Conservation (phyloP, 1,284 basidiomycete genomes). For the Sanghuangporus sanghuang region DNA sequence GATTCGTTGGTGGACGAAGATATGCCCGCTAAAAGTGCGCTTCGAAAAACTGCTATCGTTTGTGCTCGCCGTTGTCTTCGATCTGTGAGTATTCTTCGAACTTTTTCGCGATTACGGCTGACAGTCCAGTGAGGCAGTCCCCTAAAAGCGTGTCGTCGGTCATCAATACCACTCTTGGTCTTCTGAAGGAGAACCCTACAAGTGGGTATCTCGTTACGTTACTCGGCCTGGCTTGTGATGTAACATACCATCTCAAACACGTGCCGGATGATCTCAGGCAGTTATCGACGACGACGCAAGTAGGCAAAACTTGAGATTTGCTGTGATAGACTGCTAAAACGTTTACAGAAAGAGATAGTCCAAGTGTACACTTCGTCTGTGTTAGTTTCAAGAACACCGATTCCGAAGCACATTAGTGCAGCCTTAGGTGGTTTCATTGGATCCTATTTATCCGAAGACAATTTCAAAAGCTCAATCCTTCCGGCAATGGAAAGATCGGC, state of each 20-base stretch:
- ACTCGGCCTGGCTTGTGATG: conserved; percentile 56
- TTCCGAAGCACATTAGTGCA: conserved; percentile 47
- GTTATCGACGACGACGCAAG: conserved; percentile 42
- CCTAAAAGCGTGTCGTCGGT: conserved; percentile 37
- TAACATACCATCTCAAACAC: conserved; percentile 55
- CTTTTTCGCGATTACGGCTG: conserved; percentile 14
- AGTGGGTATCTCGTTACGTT: conserved; percentile 48
- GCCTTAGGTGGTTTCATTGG: conserved; percentile 59
- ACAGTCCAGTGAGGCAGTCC: conserved; percentile 3
- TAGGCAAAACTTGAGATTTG: conserved; percentile 20
- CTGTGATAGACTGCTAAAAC: not conserved
- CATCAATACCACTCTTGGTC: conserved; percentile 44
- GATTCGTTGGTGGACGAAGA: conserved; percentile 52
- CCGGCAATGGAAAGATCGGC: conserved; percentile 71
- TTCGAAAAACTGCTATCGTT: conserved; percentile 55
- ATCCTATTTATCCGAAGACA: conserved; percentile 42
- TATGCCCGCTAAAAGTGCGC: conserved; percentile 47
- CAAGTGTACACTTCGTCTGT: conserved; percentile 46
- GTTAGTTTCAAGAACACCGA: conserved; percentile 51
- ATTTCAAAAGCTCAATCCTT: conserved; percentile 48
- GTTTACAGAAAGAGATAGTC: conserved; percentile 46
- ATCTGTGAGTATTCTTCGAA: conserved; percentile 36
- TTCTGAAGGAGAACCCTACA: conserved; percentile 43
- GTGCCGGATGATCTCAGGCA: conserved; percentile 29
- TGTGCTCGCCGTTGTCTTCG: conserved; percentile 60